A percentile compares a stretch with the other conserved stretches of the same genome.
phyloP scores from a whole-genome alignment of 441 rosid species.

The Populus hybrid region DNA sequence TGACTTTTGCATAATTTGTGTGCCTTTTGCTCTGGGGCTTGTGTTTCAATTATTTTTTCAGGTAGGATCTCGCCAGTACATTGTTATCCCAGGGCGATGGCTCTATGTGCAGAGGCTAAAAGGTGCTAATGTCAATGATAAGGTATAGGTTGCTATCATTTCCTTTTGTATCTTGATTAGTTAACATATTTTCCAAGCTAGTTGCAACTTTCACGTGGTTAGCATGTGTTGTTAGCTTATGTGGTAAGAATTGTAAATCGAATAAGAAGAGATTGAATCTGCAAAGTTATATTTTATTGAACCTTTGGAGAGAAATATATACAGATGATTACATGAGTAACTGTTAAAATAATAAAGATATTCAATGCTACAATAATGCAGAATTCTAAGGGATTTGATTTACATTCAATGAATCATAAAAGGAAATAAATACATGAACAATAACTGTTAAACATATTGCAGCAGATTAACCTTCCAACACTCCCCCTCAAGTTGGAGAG shows the following conservation, averaged over 20 bases:
- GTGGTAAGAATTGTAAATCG: conserved; percentile 5
- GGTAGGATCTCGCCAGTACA: conserved; percentile 89
- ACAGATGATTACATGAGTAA: too few relatives aligned
- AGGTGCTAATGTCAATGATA: conserved; percentile 82
- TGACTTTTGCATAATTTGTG: conserved; percentile 1
- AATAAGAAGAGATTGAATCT: too few relatives aligned
- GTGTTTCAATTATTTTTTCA: conserved; percentile 16
- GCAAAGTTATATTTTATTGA: too few relatives aligned
- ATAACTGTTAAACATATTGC: too few relatives aligned
- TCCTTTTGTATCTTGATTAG: conserved; percentile 1
- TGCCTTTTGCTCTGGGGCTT: background rate
- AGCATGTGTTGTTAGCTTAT: background rate
- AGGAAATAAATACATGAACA: too few relatives aligned
- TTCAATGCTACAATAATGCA: too few relatives aligned
- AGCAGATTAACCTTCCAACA: too few relatives aligned
- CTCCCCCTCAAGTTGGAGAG: too few relatives aligned
- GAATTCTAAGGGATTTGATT: too few relatives aligned
- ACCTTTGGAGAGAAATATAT: too few relatives aligned
- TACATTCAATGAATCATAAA: too few relatives aligned
- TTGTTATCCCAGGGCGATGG: conserved; percentile 86
- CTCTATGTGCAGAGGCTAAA: conserved; percentile 78
- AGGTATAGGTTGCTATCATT: conserved; percentile 40
- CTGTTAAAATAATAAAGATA: too few relatives aligned
- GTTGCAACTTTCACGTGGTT: background rate
- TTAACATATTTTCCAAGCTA: background rate